Evolutionary conservation across 2,329 filamentous ascomycete species (phyloP), one percentile per base, ranked within the genome.

Genomic region (Microsporum audouinii): DNA sequence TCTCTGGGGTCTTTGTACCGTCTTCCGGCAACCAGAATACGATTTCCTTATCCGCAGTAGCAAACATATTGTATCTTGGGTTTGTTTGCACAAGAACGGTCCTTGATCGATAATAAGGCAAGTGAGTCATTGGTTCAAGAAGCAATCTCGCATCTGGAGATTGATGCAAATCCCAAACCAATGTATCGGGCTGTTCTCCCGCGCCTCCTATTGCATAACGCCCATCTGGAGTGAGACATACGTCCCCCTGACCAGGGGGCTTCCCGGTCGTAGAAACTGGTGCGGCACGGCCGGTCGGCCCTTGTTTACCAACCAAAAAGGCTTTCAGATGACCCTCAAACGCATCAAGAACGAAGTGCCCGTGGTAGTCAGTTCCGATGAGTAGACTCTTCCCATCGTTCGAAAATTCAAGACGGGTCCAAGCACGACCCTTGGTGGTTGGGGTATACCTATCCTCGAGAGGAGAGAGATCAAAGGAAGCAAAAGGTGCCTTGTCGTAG

Each of bases 361-460:
- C 90, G 58, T 82, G 82, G 5, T 88, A 89, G 57, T 87, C 89
- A 1, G 92, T 97, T 12, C 88, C 89, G 17, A 99, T 74, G 3
- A 99, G 80, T 56, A 99, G 76, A 63, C 84, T 84, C 70, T 95
- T 95, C 17, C 94, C 94, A 69, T 99, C 94, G 69, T 99, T 99
- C 62, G 89, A 94, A 71, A 99, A 97, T 68, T 96, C 91, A 47
- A 99, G 80, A 67, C 88, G 91, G 1, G 89, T 94, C 94, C 94
- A 99, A 66, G 72, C 74, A 51, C 75, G 70, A 39, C 76, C 76
- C 33, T 76, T 78, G 57, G 75, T 80, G 51, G 76, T 79, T 56
- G 73, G 76, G 43, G 73, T 81, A 63, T 72, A 80, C 68, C 74
- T 71, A 66, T 88, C 84, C 56, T 86, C 82, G 4, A 79, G 73